phyloP scores from a whole-genome alignment of 805 yeast genomes.

The Pichia paraexigua region DNA sequence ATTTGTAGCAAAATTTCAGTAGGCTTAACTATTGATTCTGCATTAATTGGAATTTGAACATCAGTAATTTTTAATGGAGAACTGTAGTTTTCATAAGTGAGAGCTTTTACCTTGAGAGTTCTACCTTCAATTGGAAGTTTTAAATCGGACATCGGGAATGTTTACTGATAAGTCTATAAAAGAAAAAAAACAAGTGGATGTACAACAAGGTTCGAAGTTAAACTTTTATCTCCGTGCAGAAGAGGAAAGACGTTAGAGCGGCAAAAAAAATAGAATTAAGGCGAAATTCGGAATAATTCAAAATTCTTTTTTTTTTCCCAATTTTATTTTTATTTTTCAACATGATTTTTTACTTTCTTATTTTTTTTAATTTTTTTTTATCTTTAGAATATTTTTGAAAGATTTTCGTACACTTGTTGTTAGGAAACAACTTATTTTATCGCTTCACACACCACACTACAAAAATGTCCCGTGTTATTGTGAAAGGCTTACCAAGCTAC shows the following conservation, averaged over 20 bases:
- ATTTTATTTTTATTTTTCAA: not conserved
- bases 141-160: not conserved
- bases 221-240: no score
- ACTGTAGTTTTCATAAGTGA: conserved; percentile 10
- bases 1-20: conserved; percentile 15
- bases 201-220: no score
- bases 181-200: no score
- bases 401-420: not conserved
- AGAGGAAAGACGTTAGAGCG: no score
- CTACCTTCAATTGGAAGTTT: conserved; percentile 7
- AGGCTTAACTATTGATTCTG: conserved; percentile 7
- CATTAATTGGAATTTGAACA: conserved; percentile 7
- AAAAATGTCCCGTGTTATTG: conserved; percentile 79
- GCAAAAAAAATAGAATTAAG: no score
- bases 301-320: no score
- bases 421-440: not conserved
- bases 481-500: conserved; percentile 79
- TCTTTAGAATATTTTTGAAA: not conserved
- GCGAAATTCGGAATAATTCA: no score
- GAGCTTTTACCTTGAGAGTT: conserved; percentile 10
- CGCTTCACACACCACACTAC: not conserved
- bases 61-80: conserved; percentile 9
- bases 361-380: no score
- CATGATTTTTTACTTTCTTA: no score
- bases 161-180: no score